Conservation (phyloP, 1,139 yeast genomes). For the Pneumocystis oryctolagi region DNA sequence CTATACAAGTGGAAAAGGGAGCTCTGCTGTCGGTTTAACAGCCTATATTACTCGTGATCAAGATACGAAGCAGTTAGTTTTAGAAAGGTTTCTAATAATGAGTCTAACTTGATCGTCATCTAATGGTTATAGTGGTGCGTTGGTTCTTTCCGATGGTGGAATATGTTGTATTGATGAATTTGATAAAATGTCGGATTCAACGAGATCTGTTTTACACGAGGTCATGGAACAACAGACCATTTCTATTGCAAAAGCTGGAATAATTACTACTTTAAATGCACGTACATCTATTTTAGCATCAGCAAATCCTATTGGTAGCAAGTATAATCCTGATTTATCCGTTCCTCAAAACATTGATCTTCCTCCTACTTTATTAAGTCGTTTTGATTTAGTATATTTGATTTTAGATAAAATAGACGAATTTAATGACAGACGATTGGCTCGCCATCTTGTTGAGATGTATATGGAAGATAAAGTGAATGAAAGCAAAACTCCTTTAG, state of each 20-base stretch:
- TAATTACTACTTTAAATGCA: constrained; percentile 89
- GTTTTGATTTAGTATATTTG: constrained; percentile 86
- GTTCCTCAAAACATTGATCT: constrained; percentile 89
- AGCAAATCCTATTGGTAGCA: constrained; percentile 94
- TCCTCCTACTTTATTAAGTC: constrained; percentile 87
- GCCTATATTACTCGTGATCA: constrained; percentile 91
- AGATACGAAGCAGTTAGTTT: constrained; percentile 80
- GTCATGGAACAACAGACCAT: constrained; percentile 99
- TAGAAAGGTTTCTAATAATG: constrained; percentile 35
- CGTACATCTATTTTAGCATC: constrained; percentile 90
- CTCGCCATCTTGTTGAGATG: constrained; percentile 80
- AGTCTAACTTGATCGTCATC: neutral
- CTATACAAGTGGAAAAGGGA: constrained; percentile 95
- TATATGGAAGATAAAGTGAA: constrained; percentile 71
- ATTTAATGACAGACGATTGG: constrained; percentile 66
- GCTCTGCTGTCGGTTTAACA: constrained; percentile 96
- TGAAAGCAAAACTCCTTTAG: constrained; percentile 48
- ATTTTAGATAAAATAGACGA: constrained; percentile 89
- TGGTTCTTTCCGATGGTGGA: constrained; percentile 95
- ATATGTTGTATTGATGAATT: constrained; percentile 97
- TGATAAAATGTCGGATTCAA: constrained; percentile 90
- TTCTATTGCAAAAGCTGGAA: constrained; percentile 95
- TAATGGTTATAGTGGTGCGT: constrained; percentile 50
- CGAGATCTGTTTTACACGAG: constrained; percentile 90
- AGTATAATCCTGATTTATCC: constrained; percentile 83